phyloP scores from a whole-genome alignment of 257 asterid genomes.

The Nicotiana benthamiana region DNA sequence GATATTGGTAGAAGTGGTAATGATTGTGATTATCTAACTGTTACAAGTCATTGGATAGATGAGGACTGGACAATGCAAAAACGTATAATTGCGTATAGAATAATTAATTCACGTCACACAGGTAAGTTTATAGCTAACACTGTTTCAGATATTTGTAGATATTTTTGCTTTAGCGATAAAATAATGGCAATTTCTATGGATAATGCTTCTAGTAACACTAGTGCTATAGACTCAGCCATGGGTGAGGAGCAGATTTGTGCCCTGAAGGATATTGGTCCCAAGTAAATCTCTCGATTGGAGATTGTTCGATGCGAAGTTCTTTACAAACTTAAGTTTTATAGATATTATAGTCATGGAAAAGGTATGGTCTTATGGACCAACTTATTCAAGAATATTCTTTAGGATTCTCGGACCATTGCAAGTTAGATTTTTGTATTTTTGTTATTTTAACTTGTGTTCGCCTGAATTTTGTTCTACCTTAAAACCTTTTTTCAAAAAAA shows the following conservation, averaged over 20 bases:
- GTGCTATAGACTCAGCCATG: no score
- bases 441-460: background rate
- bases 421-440: background rate
- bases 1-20: no score
- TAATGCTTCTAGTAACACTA: no score
- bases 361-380: background rate
- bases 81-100: no score
- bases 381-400: background rate
- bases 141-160: no score
- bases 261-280: conserved; percentile 83
- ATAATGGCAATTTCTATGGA: no score
- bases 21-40: no score
- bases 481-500: background rate
- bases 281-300: conserved; percentile 4
- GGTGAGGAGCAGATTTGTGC: conserved; percentile 95
- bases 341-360: background rate
- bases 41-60: no score
- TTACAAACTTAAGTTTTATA: background rate
- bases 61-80: no score
- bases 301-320: background rate
- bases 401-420: background rate
- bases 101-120: no score
- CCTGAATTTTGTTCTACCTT: background rate
- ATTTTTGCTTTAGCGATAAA: no score
- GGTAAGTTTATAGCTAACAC: no score